A percentile compares a stretch with the other conserved stretches of the same genome.
These are phyloP conservation scores for Geotrichum histeridarum DNA, from an alignment of 1,139 yeast species.

Conservation along the genomic window DNA sequence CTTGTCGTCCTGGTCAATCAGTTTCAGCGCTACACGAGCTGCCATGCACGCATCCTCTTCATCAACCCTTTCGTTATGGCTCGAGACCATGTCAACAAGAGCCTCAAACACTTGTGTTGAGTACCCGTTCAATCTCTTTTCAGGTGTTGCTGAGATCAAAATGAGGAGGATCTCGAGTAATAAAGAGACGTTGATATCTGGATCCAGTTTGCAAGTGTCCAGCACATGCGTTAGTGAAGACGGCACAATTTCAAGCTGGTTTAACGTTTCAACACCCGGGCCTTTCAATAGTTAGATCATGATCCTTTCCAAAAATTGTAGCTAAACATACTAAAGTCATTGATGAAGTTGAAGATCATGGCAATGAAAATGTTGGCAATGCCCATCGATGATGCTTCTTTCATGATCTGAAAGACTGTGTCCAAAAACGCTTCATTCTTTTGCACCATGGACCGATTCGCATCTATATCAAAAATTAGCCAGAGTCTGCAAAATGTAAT, in stretches of 20 bases:
- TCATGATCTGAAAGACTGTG: neutral
- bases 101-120: neutral
- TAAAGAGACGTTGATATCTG: slow-evolving; percentile 3
- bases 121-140: neutral
- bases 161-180: neutral
- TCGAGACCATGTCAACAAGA: neutral
- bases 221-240: neutral
- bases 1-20: neutral
- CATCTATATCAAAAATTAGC: slow-evolving; percentile 8
- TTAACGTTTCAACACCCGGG: slow-evolving; percentile 2
- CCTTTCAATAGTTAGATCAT: neutral
- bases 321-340: slow-evolving; percentile 15
- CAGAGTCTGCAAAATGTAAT: neutral
- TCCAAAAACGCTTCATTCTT: slow-evolving; percentile 14
- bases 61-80: neutral
- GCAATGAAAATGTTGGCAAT: slow-evolving; percentile 2
- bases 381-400: neutral
- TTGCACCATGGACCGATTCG: slow-evolving; percentile 16
- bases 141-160: neutral
- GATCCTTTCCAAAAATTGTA: neutral
- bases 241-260: neutral
- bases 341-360: slow-evolving; percentile 12
- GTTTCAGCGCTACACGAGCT: neutral
- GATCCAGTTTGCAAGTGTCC: neutral
- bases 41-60: neutral